Percentiles rank a stretch among this genome's conserved stretches.
These are phyloP conservation scores for Lonicera japonica DNA, from an alignment of 129 eudicot species.

Conservation along the genomic window DNA sequence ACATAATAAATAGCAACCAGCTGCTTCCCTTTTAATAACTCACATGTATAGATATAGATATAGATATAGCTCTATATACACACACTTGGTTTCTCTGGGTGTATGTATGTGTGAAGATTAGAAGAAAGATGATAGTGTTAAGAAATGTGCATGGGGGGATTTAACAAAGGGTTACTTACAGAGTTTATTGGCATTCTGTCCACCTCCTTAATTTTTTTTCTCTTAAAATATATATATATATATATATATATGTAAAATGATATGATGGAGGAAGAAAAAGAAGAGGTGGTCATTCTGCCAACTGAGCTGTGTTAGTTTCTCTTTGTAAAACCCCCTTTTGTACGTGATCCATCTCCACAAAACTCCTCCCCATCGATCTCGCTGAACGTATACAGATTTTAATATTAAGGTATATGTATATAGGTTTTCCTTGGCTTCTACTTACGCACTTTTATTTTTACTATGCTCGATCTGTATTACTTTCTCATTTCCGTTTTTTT, in stretches of 20 bases:
- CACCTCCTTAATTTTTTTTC: constrained; percentile 53
- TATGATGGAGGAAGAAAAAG: background rate
- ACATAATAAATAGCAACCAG: constrained; percentile 32
- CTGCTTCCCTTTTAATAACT: constrained; percentile 8
- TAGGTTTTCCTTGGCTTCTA: too few species aligned
- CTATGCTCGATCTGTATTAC: too few species aligned
- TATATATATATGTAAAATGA: too few species aligned
- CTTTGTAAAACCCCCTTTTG: constrained; percentile 76
- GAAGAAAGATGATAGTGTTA: background rate
- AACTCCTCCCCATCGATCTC: background rate
- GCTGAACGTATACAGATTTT: background rate
- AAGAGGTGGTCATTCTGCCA: constrained; percentile 98
- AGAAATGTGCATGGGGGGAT: constrained; percentile 45
- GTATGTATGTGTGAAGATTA: background rate
- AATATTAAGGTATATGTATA: too few species aligned
- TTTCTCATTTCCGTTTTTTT: too few species aligned
- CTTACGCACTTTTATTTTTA: too few species aligned
- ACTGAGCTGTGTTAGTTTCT: constrained; percentile 80
- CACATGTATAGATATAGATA: background rate
- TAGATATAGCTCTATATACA: too few species aligned
- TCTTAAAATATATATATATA: background rate
- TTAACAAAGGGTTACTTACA: constrained; percentile 77
- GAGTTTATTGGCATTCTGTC: constrained; percentile 99
- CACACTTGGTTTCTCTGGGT: constrained; percentile 6
- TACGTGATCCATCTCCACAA: background rate